Conservation (phyloP, 129 eudicot genomes). For the Helianthus tuberosus region DNA sequence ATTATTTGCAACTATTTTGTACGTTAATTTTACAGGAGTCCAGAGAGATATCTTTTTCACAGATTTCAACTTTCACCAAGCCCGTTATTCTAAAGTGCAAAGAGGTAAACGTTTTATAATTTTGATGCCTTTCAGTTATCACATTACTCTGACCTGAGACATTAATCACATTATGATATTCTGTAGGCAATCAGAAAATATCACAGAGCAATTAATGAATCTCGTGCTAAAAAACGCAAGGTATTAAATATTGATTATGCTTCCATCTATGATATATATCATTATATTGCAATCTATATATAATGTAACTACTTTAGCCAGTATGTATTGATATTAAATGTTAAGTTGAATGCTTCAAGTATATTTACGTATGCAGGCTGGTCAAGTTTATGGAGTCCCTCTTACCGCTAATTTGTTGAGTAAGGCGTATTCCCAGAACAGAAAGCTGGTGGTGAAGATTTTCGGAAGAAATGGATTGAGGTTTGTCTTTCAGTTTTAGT, state of each 20-base stretch:
- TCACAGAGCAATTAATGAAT: conserved; percentile 95
- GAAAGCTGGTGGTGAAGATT: too few species aligned
- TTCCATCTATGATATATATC: conserved; percentile 21
- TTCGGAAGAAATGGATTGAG: too few species aligned
- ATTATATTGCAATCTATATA: too few species aligned
- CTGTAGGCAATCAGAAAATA: conserved; percentile 86
- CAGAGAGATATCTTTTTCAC: conserved; percentile 89
- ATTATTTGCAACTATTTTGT: too few species aligned
- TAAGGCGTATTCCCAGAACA: too few species aligned
- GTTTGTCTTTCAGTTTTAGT: too few species aligned
- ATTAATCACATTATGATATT: conserved; percentile 3
- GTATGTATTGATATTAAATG: too few species aligned
- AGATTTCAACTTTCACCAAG: conserved; percentile 61
- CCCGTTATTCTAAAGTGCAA: conserved; percentile 76
- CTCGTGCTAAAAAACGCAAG: conserved; percentile 99
- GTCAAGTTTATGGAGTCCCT: too few species aligned
- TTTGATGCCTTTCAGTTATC: conserved; percentile 6
- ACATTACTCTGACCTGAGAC: conserved; percentile 4
- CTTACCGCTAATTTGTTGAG: too few species aligned
- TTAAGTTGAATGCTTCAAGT: too few species aligned
- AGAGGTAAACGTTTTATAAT: conserved; percentile 54
- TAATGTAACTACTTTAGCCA: too few species aligned
- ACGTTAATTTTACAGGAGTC: conserved; percentile 92
- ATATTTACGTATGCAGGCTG: too few species aligned
- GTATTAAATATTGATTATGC: conserved; percentile 26